A percentile compares a stretch with the other conserved stretches of the same genome.
These are phyloP conservation scores for Tricholoma saponaceum DNA, from an alignment of 768 basidiomycete genomes.

Conservation along the genomic window DNA sequence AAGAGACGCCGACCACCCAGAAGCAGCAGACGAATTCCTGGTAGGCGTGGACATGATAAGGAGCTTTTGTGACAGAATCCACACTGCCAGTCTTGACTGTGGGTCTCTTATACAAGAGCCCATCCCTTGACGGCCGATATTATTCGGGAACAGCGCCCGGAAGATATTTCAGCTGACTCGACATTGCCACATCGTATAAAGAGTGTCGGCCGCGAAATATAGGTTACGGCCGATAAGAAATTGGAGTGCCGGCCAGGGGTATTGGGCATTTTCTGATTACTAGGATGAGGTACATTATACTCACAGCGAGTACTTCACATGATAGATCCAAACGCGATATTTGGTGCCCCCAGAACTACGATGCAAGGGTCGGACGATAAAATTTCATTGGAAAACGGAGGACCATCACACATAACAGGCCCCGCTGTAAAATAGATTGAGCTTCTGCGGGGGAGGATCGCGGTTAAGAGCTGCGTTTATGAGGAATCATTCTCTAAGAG, in stretches of 20 bases:
- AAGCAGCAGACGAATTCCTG: slow-evolving; percentile 20
- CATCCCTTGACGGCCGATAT: background rate
- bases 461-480: background rate
- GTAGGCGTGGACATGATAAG: background rate
- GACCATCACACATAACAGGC: background rate
- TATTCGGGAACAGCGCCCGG: background rate
- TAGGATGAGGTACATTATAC: background rate
- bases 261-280: background rate
- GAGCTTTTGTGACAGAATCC: background rate
- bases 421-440: background rate
- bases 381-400: background rate
- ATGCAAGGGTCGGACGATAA: background rate
- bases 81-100: background rate
- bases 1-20: slow-evolving; percentile 52
- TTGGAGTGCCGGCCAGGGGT: background rate
- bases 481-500: background rate
- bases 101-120: background rate
- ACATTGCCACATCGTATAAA: background rate
- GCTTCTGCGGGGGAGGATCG: background rate
- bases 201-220: background rate
- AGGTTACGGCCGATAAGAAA: background rate
- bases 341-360: background rate
- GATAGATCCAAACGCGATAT: background rate
- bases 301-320: background rate
- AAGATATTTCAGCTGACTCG: background rate